Conservation (phyloP, 805 yeast species). For the Sugiyamaella qingdaonensis region DNA sequence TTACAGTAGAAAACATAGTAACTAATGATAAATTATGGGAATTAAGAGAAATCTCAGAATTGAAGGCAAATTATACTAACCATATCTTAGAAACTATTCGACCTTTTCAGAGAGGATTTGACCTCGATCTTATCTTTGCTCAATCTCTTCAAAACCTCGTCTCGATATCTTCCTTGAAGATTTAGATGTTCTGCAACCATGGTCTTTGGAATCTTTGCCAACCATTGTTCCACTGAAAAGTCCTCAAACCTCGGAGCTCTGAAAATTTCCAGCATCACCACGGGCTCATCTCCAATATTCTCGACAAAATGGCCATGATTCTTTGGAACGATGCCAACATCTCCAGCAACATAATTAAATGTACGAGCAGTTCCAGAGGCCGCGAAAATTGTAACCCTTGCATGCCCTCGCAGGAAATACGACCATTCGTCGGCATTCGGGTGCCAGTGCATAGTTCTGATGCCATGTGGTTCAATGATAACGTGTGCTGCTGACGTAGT, state of each 20-base stretch:
- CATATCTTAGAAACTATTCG: too few relatives aligned
- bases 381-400: conserved; percentile 3
- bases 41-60: too few relatives aligned
- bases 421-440: conserved; percentile 7
- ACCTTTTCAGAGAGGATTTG: not conserved
- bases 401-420: conserved; percentile 1
- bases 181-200: conserved; percentile 5
- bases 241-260: conserved; percentile 7
- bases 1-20: too few relatives aligned
- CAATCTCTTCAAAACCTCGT: not conserved
- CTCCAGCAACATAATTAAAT: conserved; percentile 3
- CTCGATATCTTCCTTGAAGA: not conserved
- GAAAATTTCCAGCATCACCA: conserved; percentile 2
- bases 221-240: conserved; percentile 3
- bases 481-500: conserved; percentile 4
- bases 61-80: too few relatives aligned
- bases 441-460: conserved; percentile 3
- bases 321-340: not conserved
- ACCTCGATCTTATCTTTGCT: not conserved
- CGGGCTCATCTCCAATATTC: conserved; percentile 2
- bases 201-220: not conserved
- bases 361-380: conserved; percentile 4
- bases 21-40: too few relatives aligned
- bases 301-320: conserved; percentile 3
- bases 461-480: not conserved